These are phyloP conservation scores for Ziziphus jujuba DNA, from an alignment of 306 rosid genomes.

Conservation along the genomic window DNA sequence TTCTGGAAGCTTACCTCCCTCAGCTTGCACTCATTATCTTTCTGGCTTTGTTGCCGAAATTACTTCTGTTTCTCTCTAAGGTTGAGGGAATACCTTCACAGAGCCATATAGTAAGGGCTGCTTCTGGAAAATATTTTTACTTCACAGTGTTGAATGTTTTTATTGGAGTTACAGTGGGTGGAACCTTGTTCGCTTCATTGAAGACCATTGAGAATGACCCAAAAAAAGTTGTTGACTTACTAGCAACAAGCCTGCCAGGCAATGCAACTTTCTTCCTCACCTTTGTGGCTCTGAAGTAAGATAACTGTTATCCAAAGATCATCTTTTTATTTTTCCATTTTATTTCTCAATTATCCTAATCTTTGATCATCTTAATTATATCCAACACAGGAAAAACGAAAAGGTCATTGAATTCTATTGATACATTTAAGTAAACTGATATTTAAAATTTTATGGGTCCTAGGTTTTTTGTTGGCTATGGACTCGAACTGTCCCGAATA, in stretches of 20 bases:
- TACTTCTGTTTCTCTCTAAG: constrained; percentile 71
- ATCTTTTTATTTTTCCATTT: constrained; percentile 16
- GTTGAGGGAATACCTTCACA: constrained; percentile 76
- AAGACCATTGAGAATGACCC: constrained; percentile 52
- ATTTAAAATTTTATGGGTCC: constrained; percentile 6
- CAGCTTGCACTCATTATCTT: constrained; percentile 80
- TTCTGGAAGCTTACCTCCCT: constrained; percentile 92
- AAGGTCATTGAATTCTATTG: neutral
- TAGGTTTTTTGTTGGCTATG: constrained; percentile 93
- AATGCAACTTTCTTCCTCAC: constrained; percentile 86
- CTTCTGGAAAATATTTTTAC: constrained; percentile 92
- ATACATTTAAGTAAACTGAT: constrained; percentile 10
- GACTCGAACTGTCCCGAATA: constrained; percentile 83
- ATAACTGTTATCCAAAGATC: no score
- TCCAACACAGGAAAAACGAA: neutral
- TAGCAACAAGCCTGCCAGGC: constrained; percentile 70
- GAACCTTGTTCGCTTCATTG: constrained; percentile 64
- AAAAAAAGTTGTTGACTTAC: constrained; percentile 24
- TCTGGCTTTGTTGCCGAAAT: constrained; percentile 77
- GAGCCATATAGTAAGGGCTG: constrained; percentile 81
- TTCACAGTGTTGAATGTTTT: constrained; percentile 79
- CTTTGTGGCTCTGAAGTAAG: constrained; percentile 91
- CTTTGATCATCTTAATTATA: neutral
- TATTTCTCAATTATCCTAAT: neutral
- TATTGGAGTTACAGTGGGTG: constrained; percentile 78